Evolutionary conservation across 164 flowering plant species (phyloP).

Genomic region (Stephania japonica): DNA sequence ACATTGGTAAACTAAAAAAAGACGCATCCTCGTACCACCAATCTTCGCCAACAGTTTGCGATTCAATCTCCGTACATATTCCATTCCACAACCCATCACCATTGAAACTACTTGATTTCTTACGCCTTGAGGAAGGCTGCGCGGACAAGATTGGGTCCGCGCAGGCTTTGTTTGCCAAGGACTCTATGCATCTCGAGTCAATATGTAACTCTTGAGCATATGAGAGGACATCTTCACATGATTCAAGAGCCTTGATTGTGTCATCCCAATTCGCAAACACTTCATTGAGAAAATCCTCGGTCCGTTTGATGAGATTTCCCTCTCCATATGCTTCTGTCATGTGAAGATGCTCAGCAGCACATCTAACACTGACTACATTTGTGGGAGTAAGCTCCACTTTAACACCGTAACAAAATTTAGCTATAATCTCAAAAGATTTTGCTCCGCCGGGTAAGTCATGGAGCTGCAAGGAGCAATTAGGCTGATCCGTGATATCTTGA

Average conservation of each 20-base stretch:
- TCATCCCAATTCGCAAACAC: constrained; percentile 56
- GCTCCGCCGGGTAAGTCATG: constrained; percentile 78
- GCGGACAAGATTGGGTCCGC: constrained; percentile 47
- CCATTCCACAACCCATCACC: constrained; percentile 56
- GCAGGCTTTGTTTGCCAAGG: constrained; percentile 67
- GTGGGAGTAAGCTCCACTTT: constrained; percentile 53
- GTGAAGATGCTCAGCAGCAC: constrained; percentile 66
- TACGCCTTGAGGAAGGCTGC: constrained; percentile 37
- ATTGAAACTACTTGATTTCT: constrained; percentile 20
- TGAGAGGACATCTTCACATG: constrained; percentile 60
- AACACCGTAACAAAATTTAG: constrained; percentile 72
- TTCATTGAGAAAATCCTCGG: constrained; percentile 53
- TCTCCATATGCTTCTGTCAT: constrained; percentile 71
- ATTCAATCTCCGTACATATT: constrained; percentile 30
- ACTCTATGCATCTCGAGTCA: constrained; percentile 63
- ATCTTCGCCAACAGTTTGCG: constrained; percentile 31
- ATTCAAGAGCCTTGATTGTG: constrained; percentile 52
- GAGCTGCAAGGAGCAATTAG: constrained; percentile 37
- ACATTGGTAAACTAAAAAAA: constrained; percentile 41
- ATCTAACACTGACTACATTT: constrained; percentile 56
- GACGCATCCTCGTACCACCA: constrained; percentile 80
- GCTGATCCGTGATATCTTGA: constrained; percentile 33
- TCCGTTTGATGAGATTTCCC: constrained; percentile 49
- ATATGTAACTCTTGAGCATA: constrained; percentile 67
- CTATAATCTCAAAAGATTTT: constrained; percentile 50